phyloP scores from a whole-genome alignment of 495 filamentous ascomycete genomes.

The Neurospora sp. region DNA sequence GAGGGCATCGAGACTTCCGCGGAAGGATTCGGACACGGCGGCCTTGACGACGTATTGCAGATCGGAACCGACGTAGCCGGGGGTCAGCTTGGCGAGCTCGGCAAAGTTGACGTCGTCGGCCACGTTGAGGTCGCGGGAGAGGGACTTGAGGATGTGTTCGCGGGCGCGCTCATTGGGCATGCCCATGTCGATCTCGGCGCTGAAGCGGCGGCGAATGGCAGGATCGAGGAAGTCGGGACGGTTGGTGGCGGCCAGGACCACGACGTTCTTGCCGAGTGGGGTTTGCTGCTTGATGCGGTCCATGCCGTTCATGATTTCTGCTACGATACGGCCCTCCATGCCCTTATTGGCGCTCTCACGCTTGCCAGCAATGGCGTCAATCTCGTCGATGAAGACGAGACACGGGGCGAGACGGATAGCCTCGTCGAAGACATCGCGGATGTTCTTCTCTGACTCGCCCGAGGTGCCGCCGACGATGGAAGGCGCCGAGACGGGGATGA shows the following conservation, averaged over 20 bases:
- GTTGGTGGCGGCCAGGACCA: constrained; percentile 90
- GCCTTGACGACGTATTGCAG: constrained; percentile 62
- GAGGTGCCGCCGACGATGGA: constrained; percentile 91
- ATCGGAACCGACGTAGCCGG: constrained; percentile 95
- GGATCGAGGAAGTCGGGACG: constrained; percentile 84
- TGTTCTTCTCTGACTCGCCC: constrained; percentile 89
- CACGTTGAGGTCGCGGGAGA: constrained; percentile 60
- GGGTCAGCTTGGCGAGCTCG: constrained; percentile 76
- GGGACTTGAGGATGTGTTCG: constrained; percentile 71
- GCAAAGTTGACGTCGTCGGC: constrained; percentile 66
- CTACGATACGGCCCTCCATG: constrained; percentile 95
- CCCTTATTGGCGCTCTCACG: constrained; percentile 88
- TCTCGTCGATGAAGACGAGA: constrained; percentile 91
- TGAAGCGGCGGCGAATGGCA: constrained; percentile 76
- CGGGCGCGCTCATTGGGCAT: constrained; percentile 79
- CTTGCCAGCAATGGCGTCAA: constrained; percentile 92
- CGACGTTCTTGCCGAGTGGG: constrained; percentile 77
- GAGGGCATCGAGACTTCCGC: constrained; percentile 13
- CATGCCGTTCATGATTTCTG: constrained; percentile 84
- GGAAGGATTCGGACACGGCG: constrained; percentile 18
- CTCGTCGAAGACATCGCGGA: constrained; percentile 84
- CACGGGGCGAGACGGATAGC: constrained; percentile 82
- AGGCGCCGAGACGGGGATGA: constrained; percentile 80
- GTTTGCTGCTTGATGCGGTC: constrained; percentile 73
- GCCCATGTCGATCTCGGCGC: constrained; percentile 90